Percentiles rank a stretch among this genome's conserved stretches.
Evolutionary conservation across 805 yeast genomes (phyloP).

Genomic region (Cyberlindnera maritima): DNA sequence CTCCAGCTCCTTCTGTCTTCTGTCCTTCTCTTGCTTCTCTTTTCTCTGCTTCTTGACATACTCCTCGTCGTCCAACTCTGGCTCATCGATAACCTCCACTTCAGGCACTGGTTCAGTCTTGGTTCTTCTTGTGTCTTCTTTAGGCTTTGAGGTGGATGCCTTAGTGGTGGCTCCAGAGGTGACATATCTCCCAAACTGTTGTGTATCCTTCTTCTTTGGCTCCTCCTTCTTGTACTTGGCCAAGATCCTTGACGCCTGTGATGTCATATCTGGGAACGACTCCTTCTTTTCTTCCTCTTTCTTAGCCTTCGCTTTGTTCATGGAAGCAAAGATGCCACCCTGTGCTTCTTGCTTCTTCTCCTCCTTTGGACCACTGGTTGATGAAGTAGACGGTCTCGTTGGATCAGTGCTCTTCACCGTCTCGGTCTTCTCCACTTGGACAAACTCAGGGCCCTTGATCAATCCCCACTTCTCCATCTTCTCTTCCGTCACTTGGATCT

Average conservation of each 20-base stretch:
- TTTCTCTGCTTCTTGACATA: conserved; percentile 10
- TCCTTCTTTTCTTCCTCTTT: conserved; percentile 3
- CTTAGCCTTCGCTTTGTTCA: conserved; percentile 6
- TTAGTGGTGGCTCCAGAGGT: background rate
- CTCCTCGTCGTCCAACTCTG: conserved; percentile 16
- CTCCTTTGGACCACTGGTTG: background rate
- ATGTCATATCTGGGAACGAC: conserved; percentile 14
- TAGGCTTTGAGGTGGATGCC: conserved; percentile 8
- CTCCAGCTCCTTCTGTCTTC: conserved; percentile 28
- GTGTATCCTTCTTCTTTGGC: conserved; percentile 14
- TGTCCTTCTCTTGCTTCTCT: conserved; percentile 9
- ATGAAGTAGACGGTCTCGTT: background rate
- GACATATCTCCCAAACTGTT: background rate
- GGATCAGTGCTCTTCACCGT: background rate
- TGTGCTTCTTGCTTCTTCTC: conserved; percentile 1
- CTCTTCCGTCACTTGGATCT: conserved; percentile 10
- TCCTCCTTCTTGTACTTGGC: conserved; percentile 4
- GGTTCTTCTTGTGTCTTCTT: conserved; percentile 13
- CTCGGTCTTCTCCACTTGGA: conserved; percentile 1
- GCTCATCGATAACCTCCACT: conserved; percentile 15
- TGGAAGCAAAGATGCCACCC: conserved; percentile 1
- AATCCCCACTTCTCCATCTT: conserved; percentile 25
- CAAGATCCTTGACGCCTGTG: background rate
- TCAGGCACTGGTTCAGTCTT: conserved; percentile 8
- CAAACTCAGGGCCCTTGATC: conserved; percentile 24